Evolutionary conservation across 306 rosid genomes (phyloP).

Genomic region (Hippophae tibetana): DNA sequence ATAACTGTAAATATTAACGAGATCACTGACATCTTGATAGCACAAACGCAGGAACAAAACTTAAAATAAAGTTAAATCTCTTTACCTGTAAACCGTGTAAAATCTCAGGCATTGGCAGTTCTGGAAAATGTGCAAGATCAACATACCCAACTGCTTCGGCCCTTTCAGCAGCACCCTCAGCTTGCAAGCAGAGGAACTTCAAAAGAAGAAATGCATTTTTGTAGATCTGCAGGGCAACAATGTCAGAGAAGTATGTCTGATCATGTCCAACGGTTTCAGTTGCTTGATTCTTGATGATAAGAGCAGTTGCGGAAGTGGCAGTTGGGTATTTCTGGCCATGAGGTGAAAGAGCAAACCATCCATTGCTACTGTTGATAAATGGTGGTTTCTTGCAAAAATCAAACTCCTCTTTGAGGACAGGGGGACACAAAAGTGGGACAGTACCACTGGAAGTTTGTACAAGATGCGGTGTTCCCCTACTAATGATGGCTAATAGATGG

Average conservation of each 20-base stretch:
- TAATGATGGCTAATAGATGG: conserved; percentile 85
- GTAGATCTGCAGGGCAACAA: conserved; percentile 62
- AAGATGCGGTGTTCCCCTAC: conserved; percentile 60
- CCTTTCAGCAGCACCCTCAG: conserved; percentile 82
- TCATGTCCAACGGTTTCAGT: conserved; percentile 27
- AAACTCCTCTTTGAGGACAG: conserved; percentile 68
- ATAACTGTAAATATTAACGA: neutral
- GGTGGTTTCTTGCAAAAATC: conserved; percentile 58
- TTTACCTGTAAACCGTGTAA: conserved; percentile 84
- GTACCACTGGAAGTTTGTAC: conserved; percentile 43
- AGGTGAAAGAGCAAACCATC: conserved; percentile 86
- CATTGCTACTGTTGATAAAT: conserved; percentile 52
- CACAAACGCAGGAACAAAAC: neutral
- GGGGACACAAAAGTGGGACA: conserved; percentile 65
- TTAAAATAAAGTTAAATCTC: neutral
- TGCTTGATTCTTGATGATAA: conserved; percentile 39
- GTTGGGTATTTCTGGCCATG: conserved; percentile 45
- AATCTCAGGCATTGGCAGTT: conserved; percentile 95
- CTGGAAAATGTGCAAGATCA: conserved; percentile 91
- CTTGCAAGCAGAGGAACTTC: conserved; percentile 82
- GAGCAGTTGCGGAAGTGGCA: conserved; percentile 31
- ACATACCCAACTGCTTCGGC: conserved; percentile 88
- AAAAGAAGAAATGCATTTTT: conserved; percentile 64
- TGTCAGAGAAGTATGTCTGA: conserved; percentile 62
- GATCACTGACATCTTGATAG: neutral